Percentiles rank a stretch among this genome's conserved stretches.
These are phyloP conservation scores for Ligustrum vulgare DNA, from an alignment of 257 asterid genomes.

Conservation along the genomic window DNA sequence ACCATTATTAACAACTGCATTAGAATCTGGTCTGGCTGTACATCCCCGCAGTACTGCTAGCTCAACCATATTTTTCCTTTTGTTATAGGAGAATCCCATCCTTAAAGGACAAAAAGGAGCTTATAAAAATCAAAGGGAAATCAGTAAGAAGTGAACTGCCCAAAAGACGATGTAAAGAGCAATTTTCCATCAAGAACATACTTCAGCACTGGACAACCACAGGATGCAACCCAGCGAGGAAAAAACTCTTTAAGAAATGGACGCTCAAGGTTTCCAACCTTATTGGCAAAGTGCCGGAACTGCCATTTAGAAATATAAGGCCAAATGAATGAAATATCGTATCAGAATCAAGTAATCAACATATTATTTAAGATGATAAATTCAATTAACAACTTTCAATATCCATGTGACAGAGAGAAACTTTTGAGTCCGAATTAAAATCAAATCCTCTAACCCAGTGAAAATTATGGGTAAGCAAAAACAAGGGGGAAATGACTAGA, in stretches of 20 bases:
- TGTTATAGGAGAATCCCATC: constrained; percentile 97
- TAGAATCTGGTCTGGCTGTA: constrained; percentile 76
- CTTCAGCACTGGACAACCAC: constrained; percentile 98
- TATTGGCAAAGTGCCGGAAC: constrained; percentile 97
- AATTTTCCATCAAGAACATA: constrained; percentile 31
- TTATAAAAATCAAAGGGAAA: constrained; percentile 25
- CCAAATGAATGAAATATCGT: constrained; percentile 11
- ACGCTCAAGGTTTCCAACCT: constrained; percentile 97
- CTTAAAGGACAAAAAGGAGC: constrained; percentile 42
- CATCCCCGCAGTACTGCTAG: constrained; percentile 89
- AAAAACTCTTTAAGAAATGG: constrained; percentile 98
- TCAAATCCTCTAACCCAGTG: neutral
- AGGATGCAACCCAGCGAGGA: constrained; percentile 99
- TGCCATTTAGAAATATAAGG: constrained; percentile 36
- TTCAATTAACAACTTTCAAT: neutral
- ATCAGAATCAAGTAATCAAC: constrained; percentile 22
- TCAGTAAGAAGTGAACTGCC: constrained; percentile 32
- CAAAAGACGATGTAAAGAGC: constrained; percentile 33
- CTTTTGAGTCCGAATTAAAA: neutral
- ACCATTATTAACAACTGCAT: constrained; percentile 49
- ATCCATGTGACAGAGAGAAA: constrained; percentile 2
- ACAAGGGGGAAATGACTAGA: neutral
- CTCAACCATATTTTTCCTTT: constrained; percentile 92
- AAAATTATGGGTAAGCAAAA: neutral
- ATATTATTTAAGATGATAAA: neutral